Evolutionary conservation across 441 rosid genomes (phyloP).

Genomic region (Pelargonium cotyledonis): DNA sequence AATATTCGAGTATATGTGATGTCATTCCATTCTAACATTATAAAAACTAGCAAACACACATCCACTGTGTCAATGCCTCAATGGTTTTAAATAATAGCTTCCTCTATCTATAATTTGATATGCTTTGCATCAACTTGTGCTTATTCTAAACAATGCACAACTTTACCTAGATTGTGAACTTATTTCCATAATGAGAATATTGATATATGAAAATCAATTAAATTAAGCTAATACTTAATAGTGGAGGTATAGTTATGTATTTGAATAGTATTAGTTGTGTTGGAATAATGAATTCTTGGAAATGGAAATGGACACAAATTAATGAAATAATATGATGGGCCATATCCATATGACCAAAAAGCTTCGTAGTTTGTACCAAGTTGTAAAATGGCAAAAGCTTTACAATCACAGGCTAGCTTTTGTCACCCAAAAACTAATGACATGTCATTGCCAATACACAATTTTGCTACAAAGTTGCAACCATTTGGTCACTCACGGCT

Average conservation of each 20-base stretch:
- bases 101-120: not conserved
- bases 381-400: not conserved
- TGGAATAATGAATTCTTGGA: no score
- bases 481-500: not conserved
- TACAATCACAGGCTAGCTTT: slow-evolving; percentile 1
- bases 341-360: not conserved
- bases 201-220: no score
- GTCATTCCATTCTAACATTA: not conserved
- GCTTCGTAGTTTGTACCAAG: not conserved
- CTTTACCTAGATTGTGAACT: no score
- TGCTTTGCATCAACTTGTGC: not conserved
- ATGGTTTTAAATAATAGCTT: not conserved
- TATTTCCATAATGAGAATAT: no score
- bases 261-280: no score
- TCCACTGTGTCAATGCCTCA: not conserved
- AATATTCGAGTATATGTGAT: slow-evolving; percentile 3
- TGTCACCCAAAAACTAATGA: slow-evolving; percentile 2
- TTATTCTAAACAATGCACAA: not conserved
- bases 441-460: not conserved
- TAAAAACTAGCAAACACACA: not conserved
- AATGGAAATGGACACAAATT: not conserved
- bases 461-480: not conserved
- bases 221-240: no score
- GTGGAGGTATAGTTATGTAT: no score
- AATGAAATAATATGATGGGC: slow-evolving; percentile 2